A percentile compares a stretch with the other conserved stretches of the same genome.
phyloP scores from a whole-genome alignment of 805 yeast species.

The Hanseniaspora singularis region DNA sequence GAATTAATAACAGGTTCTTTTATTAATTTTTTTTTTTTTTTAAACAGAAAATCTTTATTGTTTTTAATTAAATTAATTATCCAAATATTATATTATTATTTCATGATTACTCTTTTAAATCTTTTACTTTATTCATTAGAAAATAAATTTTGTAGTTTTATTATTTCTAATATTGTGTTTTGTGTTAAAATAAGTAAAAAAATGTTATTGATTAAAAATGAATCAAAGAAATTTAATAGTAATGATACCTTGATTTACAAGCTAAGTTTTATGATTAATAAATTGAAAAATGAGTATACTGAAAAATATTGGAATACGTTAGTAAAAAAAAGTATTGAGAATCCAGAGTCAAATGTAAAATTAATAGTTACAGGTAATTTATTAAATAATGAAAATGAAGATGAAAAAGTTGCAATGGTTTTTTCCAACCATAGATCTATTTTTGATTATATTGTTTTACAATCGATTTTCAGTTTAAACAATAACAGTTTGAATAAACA shows the following conservation, averaged over 20 bases:
- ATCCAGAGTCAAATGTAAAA: not conserved
- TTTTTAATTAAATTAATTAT: no score
- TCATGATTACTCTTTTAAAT: no score
- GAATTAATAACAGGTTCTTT: not conserved
- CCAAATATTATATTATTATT: no score
- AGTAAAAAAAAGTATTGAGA: not conserved
- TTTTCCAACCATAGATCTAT: conserved; percentile 51
- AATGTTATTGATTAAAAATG: no score
- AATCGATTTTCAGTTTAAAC: conserved; percentile 17
- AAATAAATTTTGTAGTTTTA: no score
- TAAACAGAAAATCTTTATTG: not conserved
- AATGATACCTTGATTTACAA: no score
- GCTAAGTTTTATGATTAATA: no score
- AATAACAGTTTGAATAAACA: conserved; percentile 21
- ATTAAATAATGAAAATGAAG: not conserved
- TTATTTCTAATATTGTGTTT: no score
- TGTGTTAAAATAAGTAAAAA: no score
- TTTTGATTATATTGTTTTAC: conserved; percentile 52
- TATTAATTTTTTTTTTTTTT: not conserved
- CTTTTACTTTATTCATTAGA: no score
- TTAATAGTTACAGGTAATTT: conserved; percentile 1
- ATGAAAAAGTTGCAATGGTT: not conserved
- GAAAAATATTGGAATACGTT: not conserved
- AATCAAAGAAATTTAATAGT: no score
- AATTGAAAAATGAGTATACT: no score